Evolutionary conservation across 345 rosid genomes (phyloP).

Genomic region (Bruguiera parviflora): DNA sequence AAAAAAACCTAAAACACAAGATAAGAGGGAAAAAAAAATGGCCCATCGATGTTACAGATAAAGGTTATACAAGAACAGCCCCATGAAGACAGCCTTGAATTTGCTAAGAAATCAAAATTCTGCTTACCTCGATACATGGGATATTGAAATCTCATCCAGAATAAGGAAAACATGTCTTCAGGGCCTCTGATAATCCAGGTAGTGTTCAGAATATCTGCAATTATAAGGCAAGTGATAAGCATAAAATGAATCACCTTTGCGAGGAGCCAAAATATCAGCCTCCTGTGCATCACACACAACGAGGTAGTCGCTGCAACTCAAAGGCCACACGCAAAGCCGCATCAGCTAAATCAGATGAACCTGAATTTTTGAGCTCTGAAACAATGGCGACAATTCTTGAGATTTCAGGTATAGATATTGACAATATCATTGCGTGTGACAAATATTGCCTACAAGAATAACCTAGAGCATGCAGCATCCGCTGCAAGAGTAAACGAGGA

Average conservation of each 20-base stretch:
- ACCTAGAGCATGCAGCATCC: slow-evolving; percentile 73
- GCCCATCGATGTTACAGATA: slow-evolving; percentile 19
- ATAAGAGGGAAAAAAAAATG: not conserved
- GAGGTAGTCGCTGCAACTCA: slow-evolving; percentile 79
- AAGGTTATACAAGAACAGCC: slow-evolving; percentile 22
- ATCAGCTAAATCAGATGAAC: slow-evolving; percentile 42
- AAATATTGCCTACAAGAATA: slow-evolving; percentile 76
- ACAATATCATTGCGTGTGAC: slow-evolving; percentile 81
- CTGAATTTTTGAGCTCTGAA: slow-evolving; percentile 62
- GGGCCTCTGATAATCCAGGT: not conserved
- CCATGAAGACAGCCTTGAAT: not conserved
- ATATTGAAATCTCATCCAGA: slow-evolving; percentile 5
- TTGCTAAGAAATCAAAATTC: slow-evolving; percentile 8
- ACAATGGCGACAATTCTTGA: slow-evolving; percentile 55
- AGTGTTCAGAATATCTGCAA: slow-evolving; percentile 11
- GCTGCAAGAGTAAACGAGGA: slow-evolving; percentile 50
- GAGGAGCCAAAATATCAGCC: slow-evolving; percentile 11
- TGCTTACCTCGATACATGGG: slow-evolving; percentile 17
- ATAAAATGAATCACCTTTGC: not conserved
- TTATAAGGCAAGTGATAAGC: not conserved
- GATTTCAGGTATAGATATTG: slow-evolving; percentile 59
- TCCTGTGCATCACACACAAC: slow-evolving; percentile 36
- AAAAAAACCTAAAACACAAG: not conserved
- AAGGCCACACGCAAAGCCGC: slow-evolving; percentile 54
- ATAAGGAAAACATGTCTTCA: slow-evolving; percentile 7